Evolutionary conservation across 495 filamentous ascomycete genomes (phyloP), one percentile per base, ranked within the genome.

Genomic region (Neurospora sp.): DNA sequence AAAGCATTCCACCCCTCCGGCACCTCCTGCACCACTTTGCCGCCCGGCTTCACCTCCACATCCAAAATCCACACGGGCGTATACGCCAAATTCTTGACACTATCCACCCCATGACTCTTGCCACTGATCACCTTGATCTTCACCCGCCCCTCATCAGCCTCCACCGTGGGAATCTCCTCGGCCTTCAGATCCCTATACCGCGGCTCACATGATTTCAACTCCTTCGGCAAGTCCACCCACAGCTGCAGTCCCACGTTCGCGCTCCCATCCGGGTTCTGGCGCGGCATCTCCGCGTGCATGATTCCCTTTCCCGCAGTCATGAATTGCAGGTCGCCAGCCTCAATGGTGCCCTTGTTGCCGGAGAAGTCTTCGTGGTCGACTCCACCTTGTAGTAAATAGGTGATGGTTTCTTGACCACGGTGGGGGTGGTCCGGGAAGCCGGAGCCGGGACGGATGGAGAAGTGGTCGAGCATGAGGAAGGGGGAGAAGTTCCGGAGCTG

Each of bases 381-480:
- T 0, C 86, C 93, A 70, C 95, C 95, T 2, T 85, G 80, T 1
- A 98, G 83, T 3, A 98, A 83, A 80, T 98, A 99, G 16, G 96
- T 99, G 78, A 99, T 96, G 14, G 93, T 96, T 78, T 97, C 91
- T 70, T 85, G 81, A 41, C 82, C 82, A n/a, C 82, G 75, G 76
- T 84, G 81, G 18, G 84, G 83, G 75, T 83, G 78, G 72, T 80
- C 76, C 10, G 76, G 77, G 35, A 80, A 79, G 1, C 95, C 95
- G 27, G 94, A 92, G 68, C 92, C 92, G 20, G 90, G 90, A 39
- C 88, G 87, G 76, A 94, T 89, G 59, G 86, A 88, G 86, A 97
- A 97, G 83, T 98, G 93, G 81, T 99, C 95, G 35, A 98, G 92
- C 95, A 99, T 97, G 16, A 99, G 87, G 85, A 99, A 99, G 12